A percentile compares a stretch with the other conserved stretches of the same genome.
phyloP scores from a whole-genome alignment of 2,329 filamentous ascomycete genomes.

The Chrysosporium queenslandicum region DNA sequence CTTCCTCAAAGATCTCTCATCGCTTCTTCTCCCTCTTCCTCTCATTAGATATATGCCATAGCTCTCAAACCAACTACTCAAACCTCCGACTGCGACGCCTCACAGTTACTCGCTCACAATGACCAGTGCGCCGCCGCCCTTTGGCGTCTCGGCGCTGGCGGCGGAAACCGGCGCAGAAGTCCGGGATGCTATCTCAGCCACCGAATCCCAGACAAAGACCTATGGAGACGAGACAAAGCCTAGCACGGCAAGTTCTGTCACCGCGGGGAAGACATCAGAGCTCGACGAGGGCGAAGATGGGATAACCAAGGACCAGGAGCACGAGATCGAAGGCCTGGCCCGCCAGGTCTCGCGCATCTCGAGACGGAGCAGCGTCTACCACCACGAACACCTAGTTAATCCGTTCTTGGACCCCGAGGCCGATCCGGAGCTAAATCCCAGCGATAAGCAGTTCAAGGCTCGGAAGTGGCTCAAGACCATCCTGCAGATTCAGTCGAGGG shows the following conservation, averaged over 20 bases:
- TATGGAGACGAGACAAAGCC: conserved; percentile 12
- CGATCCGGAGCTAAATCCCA: conserved; percentile 38
- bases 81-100: not conserved
- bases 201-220: not conserved
- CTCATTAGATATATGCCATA: not conserved
- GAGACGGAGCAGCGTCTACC: conserved; percentile 18
- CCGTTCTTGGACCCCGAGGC: conserved; percentile 29
- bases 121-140: conserved; percentile 8
- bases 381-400: conserved; percentile 21
- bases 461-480: conserved; percentile 41
- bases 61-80: not conserved
- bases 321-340: conserved; percentile 25
- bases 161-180: conserved; percentile 2
- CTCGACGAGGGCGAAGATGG: conserved; percentile 17
- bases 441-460: conserved; percentile 36
- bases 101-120: not conserved
- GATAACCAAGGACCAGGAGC: conserved; percentile 20
- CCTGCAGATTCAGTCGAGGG: conserved; percentile 32
- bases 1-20: too few species aligned
- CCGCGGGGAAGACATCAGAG: conserved; percentile 18
- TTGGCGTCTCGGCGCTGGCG: not conserved
- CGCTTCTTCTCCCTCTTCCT: not conserved
- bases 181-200: not conserved
- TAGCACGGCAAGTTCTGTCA: conserved; percentile 20
- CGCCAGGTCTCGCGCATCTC: conserved; percentile 27